phyloP scores from a whole-genome alignment of 129 eudicot species.

The Pseudognaphalium luteoalbum region DNA sequence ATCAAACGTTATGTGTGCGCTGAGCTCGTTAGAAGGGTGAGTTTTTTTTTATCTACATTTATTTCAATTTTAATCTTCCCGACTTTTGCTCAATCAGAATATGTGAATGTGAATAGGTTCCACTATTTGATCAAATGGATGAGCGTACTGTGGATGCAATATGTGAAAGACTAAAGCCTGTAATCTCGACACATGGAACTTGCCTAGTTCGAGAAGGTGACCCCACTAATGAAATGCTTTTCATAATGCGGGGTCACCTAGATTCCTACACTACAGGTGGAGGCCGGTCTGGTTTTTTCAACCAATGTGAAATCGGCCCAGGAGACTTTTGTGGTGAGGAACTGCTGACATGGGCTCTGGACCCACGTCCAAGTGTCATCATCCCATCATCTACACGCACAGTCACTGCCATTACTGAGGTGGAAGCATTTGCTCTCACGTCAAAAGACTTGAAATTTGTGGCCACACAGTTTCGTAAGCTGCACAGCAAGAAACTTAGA shows the following conservation, averaged over 20 bases:
- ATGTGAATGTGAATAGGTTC: slow-evolving; percentile 45
- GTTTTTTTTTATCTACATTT: slow-evolving; percentile 8
- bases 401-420: slow-evolving; percentile 65
- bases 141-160: slow-evolving; percentile 75
- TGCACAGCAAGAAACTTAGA: slow-evolving; percentile 68
- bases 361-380: slow-evolving; percentile 57
- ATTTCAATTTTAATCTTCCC: background rate
- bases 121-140: slow-evolving; percentile 75
- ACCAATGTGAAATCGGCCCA: slow-evolving; percentile 57
- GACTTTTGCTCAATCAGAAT: background rate
- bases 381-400: slow-evolving; percentile 81
- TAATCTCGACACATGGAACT: slow-evolving; percentile 53
- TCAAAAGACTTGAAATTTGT: slow-evolving; percentile 69
- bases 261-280: slow-evolving; percentile 85
- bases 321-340: slow-evolving; percentile 93
- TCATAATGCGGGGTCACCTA: slow-evolving; percentile 63
- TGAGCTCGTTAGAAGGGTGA: slow-evolving; percentile 73
- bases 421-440: slow-evolving; percentile 73
- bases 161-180: slow-evolving; percentile 68
- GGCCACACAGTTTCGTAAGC: slow-evolving; percentile 65
- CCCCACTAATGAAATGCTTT: slow-evolving; percentile 70
- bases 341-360: slow-evolving; percentile 67
- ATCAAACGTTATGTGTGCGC: slow-evolving; percentile 76
- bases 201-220: slow-evolving; percentile 70
- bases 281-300: slow-evolving; percentile 74